Evolutionary conservation across 116 monocot species (phyloP), one percentile per base, ranked within the genome.

Genomic region (Trichopus zeylanicus): DNA sequence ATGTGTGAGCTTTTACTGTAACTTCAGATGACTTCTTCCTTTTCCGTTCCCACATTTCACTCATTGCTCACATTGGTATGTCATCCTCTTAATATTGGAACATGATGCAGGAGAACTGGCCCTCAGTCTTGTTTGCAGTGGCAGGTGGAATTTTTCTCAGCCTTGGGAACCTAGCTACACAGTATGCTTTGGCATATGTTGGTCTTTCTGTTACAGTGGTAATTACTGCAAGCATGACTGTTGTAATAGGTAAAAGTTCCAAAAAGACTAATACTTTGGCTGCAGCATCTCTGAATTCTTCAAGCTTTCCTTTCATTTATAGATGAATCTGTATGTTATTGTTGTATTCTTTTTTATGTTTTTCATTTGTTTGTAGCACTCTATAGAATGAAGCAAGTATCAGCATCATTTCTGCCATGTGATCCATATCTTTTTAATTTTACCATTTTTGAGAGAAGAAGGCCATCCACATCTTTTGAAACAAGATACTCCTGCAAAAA

Each of bases 121-220:
- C 90, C 25, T 97, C 97, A 26, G 70, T 87, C 26, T 65, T 97
- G 48, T 91, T 97, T 63, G 97, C 91, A 19, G 82, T 97, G 91
- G 70, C 70, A n/a, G 91, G 97, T 60, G 97, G 97, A 47, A 57
- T 97, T 67, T 81, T 87, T 49, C 77, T 97, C 6, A 91, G 91
- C 65, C 68, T 97, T 28, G 97, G 97, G 29, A 97, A 97, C 57
- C 68, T 97, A 38, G 55, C 86, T 37, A 87, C 97, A 11, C 97
- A 91, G 47, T 97, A 97, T 62, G 91, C 84, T 16, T 97, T 84
- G 87, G 91, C 97, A n/a, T 97, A 61, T 69, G 91, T 97, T 35
- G 91, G 97, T 54, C 78, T 97, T 48, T 97, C 91, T 34, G 84
- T 87, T 19, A 97, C 91, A 16, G 83, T 87, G 68, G 84, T 97